Conservation (phyloP, 768 basidiomycete species). For the Tricholoma saponaceum region DNA sequence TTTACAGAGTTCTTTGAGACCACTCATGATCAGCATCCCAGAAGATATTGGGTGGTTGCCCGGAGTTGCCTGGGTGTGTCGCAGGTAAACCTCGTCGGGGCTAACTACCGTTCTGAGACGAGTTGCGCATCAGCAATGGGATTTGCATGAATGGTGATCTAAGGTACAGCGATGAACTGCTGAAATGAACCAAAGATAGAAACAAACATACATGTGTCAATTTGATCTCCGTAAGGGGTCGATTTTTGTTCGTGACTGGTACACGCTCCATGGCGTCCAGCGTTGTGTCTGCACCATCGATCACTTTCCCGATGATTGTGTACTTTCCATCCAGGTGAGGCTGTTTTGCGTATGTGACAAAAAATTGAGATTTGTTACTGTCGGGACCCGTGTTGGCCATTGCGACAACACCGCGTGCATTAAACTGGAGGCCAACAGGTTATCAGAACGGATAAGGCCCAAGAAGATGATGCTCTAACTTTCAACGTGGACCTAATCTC, state of each 20-base stretch:
- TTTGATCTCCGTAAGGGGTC: conserved; percentile 83
- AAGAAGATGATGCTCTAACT: conserved; percentile 37
- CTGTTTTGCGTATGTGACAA: conserved; percentile 90
- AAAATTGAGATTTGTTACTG: conserved; percentile 90
- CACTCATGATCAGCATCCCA: neutral
- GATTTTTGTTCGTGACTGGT: conserved; percentile 87
- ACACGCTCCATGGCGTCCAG: conserved; percentile 91
- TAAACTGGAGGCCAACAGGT: conserved; percentile 61
- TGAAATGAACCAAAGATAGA: neutral
- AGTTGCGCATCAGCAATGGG: conserved; percentile 82
- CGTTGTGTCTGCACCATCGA: conserved; percentile 93
- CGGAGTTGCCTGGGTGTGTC: too few relatives aligned
- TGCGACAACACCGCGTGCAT: conserved; percentile 88
- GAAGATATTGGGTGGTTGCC: neutral
- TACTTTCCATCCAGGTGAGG: conserved; percentile 92
- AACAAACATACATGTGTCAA: conserved; percentile 65
- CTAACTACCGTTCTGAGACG: conserved; percentile 24
- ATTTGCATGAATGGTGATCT: conserved; percentile 92
- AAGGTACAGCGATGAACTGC: conserved; percentile 8
- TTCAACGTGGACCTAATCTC: conserved; percentile 94
- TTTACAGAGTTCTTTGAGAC: neutral
- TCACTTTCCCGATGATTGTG: conserved; percentile 96
- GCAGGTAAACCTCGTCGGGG: too few relatives aligned
- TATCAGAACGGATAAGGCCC: conserved; percentile 12
- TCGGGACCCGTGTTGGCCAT: conserved; percentile 98